Conservation (phyloP, 192 early-diverging fungal species). For the Podila verticillata region DNA sequence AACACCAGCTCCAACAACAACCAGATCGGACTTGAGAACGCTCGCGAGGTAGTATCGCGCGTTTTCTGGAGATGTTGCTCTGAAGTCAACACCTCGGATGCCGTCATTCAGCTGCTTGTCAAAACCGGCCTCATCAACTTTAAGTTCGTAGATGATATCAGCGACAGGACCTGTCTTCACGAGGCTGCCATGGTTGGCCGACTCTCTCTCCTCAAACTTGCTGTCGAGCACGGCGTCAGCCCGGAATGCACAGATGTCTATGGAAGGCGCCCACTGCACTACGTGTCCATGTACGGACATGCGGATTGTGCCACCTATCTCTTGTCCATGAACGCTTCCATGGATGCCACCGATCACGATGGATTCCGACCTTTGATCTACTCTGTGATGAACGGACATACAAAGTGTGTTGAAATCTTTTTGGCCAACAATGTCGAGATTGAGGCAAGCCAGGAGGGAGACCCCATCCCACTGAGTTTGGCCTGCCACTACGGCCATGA, state of each 20-base stretch:
- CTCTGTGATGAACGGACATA: slow-evolving; percentile 85
- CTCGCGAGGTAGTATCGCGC: slow-evolving; percentile 70
- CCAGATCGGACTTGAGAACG: slow-evolving; percentile 56
- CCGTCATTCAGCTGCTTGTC: slow-evolving; percentile 71
- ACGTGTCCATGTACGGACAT: slow-evolving; percentile 93
- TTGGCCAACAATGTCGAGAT: slow-evolving; percentile 72
- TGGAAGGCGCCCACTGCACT: slow-evolving; percentile 90
- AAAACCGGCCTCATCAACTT: slow-evolving; percentile 76
- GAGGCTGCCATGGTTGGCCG: slow-evolving; percentile 88
- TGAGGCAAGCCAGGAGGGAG: slow-evolving; percentile 66
- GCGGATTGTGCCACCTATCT: slow-evolving; percentile 72
- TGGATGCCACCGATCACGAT: slow-evolving; percentile 83
- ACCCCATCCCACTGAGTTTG: slow-evolving; percentile 82
- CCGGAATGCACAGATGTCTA: slow-evolving; percentile 85
- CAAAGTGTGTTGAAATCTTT: slow-evolving; percentile 77
- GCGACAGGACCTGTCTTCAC: slow-evolving; percentile 88
- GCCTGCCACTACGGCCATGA: slow-evolving; percentile 93
- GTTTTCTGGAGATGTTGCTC: slow-evolving; percentile 80
- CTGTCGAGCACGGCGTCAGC: slow-evolving; percentile 61
- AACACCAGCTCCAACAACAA: slow-evolving; percentile 24
- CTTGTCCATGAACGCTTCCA: slow-evolving; percentile 59
- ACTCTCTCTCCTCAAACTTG: slow-evolving; percentile 70
- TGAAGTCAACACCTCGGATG: slow-evolving; percentile 53
- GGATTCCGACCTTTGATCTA: slow-evolving; percentile 89
- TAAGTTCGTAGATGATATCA: slow-evolving; percentile 93